Evolutionary conservation across 345 rosid genomes (phyloP), one percentile per base, ranked within the genome.

Genomic region (Theobroma cacao): DNA sequence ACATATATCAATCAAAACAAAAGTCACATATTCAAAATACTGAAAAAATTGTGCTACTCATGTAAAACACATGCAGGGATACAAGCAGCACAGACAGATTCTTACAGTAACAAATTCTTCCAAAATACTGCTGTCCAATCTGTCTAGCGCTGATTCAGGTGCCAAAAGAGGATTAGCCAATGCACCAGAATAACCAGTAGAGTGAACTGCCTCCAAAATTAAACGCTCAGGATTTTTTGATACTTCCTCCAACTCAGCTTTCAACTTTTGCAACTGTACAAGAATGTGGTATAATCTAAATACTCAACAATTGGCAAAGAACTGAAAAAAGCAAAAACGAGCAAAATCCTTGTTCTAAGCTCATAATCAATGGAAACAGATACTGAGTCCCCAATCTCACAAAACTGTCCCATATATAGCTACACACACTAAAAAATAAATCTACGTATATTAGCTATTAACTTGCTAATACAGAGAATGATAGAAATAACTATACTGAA

Each of bases 141-240:
- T 82, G 50, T 81, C 80, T 63, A 90, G 65, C 24, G 88, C 87
- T 79, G 91, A 86, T 72, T 88, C 91, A 3, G 91, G 85, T 70
- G 88, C 94, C 24, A 88, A 84, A 53, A 93, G 88, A 65, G 95
- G 92, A 87, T 86, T 93, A 47, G 93, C 93, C 84, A 93, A 79
- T 34, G 94, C 82, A 80, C 94, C 93, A 2, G 82, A 63, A 78
- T 84, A 93, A 70, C 87, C 94, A 72, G 88, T 87, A 55, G 95
- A 86, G 67, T 91, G 97, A 82, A 93, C 83, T 33, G 95, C 94
- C 84, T 93, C 95, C 85, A 90, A 77, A 53, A 93, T 89, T 65
- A 93, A 75, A 22, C 91, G 91, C 78, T 89, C 90, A 26, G 93
- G 95, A 74, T 91, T 91, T 36, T 91, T 90, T 6, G 81, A 84